These are phyloP conservation scores for Rhodotorula diobovata DNA, from an alignment of 768 basidiomycete species.

Conservation along the genomic window DNA sequence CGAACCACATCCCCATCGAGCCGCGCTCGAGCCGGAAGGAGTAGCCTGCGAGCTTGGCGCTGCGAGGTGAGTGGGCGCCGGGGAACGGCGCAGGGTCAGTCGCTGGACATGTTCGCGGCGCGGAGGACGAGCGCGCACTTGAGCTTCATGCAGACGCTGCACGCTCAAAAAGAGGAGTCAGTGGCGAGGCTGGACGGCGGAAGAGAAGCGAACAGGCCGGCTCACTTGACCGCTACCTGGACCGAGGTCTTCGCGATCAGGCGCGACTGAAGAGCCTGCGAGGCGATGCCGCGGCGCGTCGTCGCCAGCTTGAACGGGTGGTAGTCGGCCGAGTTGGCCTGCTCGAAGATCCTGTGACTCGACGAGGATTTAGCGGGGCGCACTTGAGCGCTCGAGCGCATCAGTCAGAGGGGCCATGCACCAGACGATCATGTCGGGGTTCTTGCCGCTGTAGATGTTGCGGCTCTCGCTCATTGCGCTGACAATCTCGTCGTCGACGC, in stretches of 20 bases:
- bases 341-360: slow-evolving; percentile 5
- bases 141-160: slow-evolving; percentile 6
- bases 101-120: no score
- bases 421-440: not conserved
- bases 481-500: not conserved
- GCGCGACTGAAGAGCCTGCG: slow-evolving; percentile 7
- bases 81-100: slow-evolving; percentile 2
- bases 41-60: slow-evolving; percentile 6
- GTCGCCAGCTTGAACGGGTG: slow-evolving; percentile 6
- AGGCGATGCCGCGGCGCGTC: slow-evolving; percentile 1
- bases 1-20: not conserved
- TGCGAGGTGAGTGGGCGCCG: not conserved
- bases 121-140: not conserved
- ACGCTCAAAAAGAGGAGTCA: not conserved
- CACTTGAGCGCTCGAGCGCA: no score
- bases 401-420: not conserved
- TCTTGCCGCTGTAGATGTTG: not conserved
- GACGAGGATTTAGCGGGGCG: no score
- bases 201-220: not conserved
- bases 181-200: no score
- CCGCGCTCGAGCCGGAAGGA: not conserved
- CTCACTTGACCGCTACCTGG: slow-evolving; percentile 22
- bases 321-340: slow-evolving; percentile 11
- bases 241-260: not conserved
- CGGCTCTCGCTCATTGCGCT: not conserved